A percentile compares a stretch with the other conserved stretches of the same genome.
Conservation (phyloP, 2,329 filamentous ascomycete species). For the Myrmaecium sp. region DNA sequence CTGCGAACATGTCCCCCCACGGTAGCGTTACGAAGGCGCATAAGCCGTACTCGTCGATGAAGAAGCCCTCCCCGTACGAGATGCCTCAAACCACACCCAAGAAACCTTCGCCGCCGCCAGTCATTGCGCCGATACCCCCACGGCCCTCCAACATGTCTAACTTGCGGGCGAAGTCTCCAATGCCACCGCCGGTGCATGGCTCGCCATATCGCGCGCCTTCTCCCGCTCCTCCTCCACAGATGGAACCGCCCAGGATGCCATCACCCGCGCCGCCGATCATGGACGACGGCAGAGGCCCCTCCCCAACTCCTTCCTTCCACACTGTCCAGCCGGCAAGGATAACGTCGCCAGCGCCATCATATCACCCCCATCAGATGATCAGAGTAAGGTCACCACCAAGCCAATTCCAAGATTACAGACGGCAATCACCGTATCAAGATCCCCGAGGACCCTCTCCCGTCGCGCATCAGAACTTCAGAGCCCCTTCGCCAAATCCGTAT, state of each 20-base stretch:
- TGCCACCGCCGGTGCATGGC: slow-evolving; percentile 11
- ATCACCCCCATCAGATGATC: no score
- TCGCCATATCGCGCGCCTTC: slow-evolving; percentile 22
- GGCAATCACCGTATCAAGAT: no score
- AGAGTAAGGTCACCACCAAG: no score
- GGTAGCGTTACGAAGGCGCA: slow-evolving; percentile 22
- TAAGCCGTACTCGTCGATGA: slow-evolving; percentile 34
- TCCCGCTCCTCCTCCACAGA: slow-evolving; percentile 7
- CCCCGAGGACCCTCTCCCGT: no score
- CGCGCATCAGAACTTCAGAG: slow-evolving; percentile 3
- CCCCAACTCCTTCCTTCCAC: slow-evolving; percentile 16
- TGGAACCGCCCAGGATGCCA: neutral
- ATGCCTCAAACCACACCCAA: neutral
- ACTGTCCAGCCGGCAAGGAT: slow-evolving; percentile 3
- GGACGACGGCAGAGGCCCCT: slow-evolving; percentile 17
- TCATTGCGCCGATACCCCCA: neutral
- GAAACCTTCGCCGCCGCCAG: neutral
- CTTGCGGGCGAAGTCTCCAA: slow-evolving; percentile 24
- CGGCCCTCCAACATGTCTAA: slow-evolving; percentile 21
- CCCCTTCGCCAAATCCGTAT: slow-evolving; percentile 9
- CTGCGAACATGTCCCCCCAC: slow-evolving; percentile 5
- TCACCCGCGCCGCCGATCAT: neutral
- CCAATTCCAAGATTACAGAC: no score
- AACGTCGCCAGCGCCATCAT: slow-evolving; percentile 1
- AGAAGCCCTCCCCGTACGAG: slow-evolving; percentile 17